Evolutionary conservation across 371 early-diverging fungal genomes (phyloP).

Genomic region (Thermomucor indicae-seudaticae): DNA sequence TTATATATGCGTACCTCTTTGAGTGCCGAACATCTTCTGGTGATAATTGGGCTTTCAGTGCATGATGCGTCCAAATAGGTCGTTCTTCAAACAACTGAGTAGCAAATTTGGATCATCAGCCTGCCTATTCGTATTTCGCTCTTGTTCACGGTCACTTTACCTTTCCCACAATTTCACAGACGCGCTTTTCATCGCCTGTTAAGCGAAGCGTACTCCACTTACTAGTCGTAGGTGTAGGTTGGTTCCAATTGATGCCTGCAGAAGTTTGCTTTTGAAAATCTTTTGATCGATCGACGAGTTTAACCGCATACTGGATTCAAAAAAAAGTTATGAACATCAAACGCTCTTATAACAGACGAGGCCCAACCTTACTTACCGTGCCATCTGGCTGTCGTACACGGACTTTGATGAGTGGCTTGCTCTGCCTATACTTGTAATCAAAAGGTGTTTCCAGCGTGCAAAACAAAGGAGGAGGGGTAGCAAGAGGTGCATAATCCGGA

Average conservation of each 20-base stretch:
- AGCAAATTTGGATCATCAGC: background rate
- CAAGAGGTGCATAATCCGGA: no score
- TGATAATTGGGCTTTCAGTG: constrained; percentile 28
- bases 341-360: no score
- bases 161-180: background rate
- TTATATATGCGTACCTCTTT: background rate
- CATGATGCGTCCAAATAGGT: constrained; percentile 54
- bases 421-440: constrained; percentile 51
- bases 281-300: constrained; percentile 20
- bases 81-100: constrained; percentile 42
- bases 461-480: constrained; percentile 61
- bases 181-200: background rate
- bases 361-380: constrained; percentile 22
- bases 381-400: constrained; percentile 44
- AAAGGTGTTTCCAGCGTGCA: constrained; percentile 34
- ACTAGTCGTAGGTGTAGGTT: background rate
- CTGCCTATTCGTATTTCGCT: background rate
- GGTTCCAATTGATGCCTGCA: background rate
- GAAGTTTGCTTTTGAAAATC: background rate
- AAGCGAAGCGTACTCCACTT: background rate
- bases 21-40: constrained; percentile 1
- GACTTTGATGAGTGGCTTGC: constrained; percentile 40
- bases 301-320: constrained; percentile 20
- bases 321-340: constrained; percentile 2
- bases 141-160: background rate